phyloP scores from a whole-genome alignment of 2,329 filamentous ascomycete species.

The Penicillium thymicola region DNA sequence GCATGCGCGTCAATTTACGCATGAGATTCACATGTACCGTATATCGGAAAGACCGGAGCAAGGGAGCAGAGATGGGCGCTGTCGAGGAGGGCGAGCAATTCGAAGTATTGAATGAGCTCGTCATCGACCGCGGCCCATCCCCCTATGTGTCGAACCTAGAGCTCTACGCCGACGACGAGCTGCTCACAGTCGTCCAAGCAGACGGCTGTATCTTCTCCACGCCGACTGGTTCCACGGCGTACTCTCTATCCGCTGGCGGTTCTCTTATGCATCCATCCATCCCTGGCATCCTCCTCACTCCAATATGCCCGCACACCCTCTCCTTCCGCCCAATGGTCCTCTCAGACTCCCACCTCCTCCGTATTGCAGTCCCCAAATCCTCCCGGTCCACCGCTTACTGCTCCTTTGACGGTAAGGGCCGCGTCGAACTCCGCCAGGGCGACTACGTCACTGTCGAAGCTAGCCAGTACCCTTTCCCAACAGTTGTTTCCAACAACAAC shows the following conservation, averaged over 20 bases:
- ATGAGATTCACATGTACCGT: conserved; percentile 99
- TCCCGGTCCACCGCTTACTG: conserved; percentile 94
- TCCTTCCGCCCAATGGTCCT: conserved; percentile 98
- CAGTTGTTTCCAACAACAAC: conserved; percentile 80
- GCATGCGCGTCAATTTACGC: conserved; percentile 94
- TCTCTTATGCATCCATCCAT: conserved; percentile 96
- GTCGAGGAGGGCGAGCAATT: conserved; percentile 91
- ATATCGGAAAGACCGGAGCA: conserved; percentile 63
- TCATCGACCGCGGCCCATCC: conserved; percentile 94
- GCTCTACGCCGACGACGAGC: conserved; percentile 90
- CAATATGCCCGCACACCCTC: conserved; percentile 94
- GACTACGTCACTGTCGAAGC: conserved; percentile 96
- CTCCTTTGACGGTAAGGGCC: conserved; percentile 94
- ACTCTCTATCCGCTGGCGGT: conserved; percentile 91
- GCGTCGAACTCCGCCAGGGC: conserved; percentile 85
- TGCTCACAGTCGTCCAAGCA: conserved; percentile 91
- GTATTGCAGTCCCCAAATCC: conserved; percentile 77
- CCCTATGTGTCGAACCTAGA: conserved; percentile 97
- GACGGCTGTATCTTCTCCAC: conserved; percentile 98
- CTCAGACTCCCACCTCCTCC: conserved; percentile 88
- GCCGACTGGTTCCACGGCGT: conserved; percentile 90
- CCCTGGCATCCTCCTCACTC: conserved; percentile 91
- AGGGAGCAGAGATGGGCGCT: conserved; percentile 51
- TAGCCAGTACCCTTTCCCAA: conserved; percentile 95
- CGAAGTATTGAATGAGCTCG: conserved; percentile 95